Base-by-base conservation (phyloP, 257 asterid species). In the Solanum sitiens region DNA sequence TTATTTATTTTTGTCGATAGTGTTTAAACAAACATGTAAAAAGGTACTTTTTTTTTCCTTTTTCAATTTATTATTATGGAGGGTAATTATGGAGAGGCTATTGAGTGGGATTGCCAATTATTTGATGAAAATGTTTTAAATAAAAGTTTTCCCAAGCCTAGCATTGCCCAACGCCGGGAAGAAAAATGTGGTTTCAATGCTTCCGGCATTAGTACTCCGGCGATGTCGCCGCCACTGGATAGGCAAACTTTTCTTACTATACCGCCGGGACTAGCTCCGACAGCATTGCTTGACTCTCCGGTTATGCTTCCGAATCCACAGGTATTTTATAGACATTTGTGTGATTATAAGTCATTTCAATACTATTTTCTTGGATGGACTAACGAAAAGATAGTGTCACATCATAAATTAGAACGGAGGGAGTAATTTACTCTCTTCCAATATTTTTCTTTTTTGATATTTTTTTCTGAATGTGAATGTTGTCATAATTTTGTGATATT, bases 251-350 rank as follows among this genome's bases (percentile, higher is more conserved):
- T 23, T 88, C 89, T 95, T 86, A 94, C 94, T 3, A 89, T 95
- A 11, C 93, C 96, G 4, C 86, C 93, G 3, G 96, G 96, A 11
- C 73, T 94, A 20, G 94, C 96, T 87, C 96, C 98, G 6, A 91
- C 98, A 0, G 94, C 91, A 1, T 63, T 94, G 91, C 93, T 95
- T 1, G 97, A 92, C 63, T 94, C 98, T 70, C 97, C 96, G n/a
- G 83, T 92, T 90, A 90, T 94, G 98, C 94, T 95, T 33, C 96
- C 94, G 3, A 93, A 93, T 89, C 76, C 90, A 53, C 95, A 93
- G 96, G 98, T 94, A 80, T 20, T 56, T 59, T 20, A 20, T 56
- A 56, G 11, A 20, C 3, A 20, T 59, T 59, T 59, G 5, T 56
- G 25, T 20, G 1, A 1, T 59, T 59, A 59, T 59, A 59, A 59